phyloP scores from a whole-genome alignment of 2,329 filamentous ascomycete genomes.

The Emmonsiellopsis sp. region DNA sequence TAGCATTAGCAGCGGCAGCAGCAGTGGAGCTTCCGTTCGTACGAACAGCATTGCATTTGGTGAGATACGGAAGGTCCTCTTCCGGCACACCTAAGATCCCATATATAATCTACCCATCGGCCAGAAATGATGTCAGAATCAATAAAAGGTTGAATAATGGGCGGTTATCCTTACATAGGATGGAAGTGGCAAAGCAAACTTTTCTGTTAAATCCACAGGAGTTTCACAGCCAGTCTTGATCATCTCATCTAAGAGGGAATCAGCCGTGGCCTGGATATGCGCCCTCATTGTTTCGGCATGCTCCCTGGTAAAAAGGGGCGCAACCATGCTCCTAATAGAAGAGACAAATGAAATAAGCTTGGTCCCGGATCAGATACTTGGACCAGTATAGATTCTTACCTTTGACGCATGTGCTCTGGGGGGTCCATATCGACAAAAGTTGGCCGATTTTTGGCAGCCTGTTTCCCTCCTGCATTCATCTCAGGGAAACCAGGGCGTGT shows the following conservation, averaged over 20 bases:
- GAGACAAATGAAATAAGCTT: not conserved
- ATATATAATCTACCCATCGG: conserved; percentile 37
- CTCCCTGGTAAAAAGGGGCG: conserved; percentile 33
- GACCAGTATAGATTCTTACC: conserved; percentile 19
- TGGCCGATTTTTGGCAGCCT: conserved; percentile 40
- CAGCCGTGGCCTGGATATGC: conserved; percentile 39
- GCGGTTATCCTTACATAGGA: conserved; percentile 31
- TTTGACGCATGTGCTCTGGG: conserved; percentile 40
- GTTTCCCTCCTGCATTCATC: conserved; percentile 38
- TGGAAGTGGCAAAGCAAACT: conserved; percentile 41
- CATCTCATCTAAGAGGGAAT: conserved; percentile 35
- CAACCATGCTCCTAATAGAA: conserved; percentile 36
- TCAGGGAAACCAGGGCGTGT: conserved; percentile 40
- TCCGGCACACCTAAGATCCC: conserved; percentile 42
- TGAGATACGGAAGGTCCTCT: conserved; percentile 39
- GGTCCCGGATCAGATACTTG: not conserved
- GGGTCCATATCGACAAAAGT: conserved; percentile 46
- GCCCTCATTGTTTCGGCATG: conserved; percentile 35
- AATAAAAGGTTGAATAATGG: not conserved
- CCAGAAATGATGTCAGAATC: not conserved
- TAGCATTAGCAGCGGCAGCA: conserved; percentile 38
- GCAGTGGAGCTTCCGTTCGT: conserved; percentile 42
- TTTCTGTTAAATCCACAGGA: conserved; percentile 39
- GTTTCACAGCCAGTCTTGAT: conserved; percentile 27
- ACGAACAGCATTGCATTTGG: conserved; percentile 39